These are phyloP conservation scores for Tylopilus rubrobrunneus DNA, from an alignment of 768 basidiomycete species.

Conservation along the genomic window DNA sequence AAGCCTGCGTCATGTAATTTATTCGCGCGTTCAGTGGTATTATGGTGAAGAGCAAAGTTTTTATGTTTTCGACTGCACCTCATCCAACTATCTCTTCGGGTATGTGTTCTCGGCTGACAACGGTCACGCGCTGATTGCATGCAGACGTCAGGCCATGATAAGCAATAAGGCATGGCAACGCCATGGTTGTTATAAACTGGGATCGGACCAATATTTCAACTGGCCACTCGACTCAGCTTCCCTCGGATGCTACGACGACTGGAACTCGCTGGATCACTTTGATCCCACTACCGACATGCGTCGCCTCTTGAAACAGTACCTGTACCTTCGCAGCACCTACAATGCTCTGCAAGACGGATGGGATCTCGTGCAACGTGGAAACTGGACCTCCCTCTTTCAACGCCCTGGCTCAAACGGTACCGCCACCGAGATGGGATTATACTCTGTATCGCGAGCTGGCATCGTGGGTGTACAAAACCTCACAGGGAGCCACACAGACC, in stretches of 20 bases:
- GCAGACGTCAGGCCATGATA: constrained; percentile 89
- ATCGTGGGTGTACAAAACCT: constrained; percentile 59
- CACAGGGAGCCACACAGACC: constrained; percentile 54
- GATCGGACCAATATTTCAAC: constrained; percentile 92
- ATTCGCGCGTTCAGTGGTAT: constrained; percentile 46
- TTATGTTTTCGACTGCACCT: constrained; percentile 84
- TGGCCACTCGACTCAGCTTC: constrained; percentile 79
- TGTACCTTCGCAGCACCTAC: constrained; percentile 65
- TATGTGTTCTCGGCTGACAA: constrained; percentile 30
- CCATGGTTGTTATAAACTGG: constrained; percentile 88
- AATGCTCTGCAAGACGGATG: constrained; percentile 83
- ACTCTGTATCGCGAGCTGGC: constrained; percentile 71
- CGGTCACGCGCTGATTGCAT: constrained; percentile 1
- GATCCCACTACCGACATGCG: constrained; percentile 82
- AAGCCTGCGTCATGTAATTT: neutral
- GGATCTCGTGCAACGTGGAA: constrained; percentile 77
- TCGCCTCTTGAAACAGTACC: constrained; percentile 69
- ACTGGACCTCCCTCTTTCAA: constrained; percentile 76
- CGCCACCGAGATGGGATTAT: constrained; percentile 81
- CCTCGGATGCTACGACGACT: constrained; percentile 83
- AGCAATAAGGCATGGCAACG: constrained; percentile 83
- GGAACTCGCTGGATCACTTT: constrained; percentile 93
- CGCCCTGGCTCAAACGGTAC: constrained; percentile 85
- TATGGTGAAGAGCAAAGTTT: constrained; percentile 94
- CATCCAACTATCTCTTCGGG: constrained; percentile 90